These are phyloP conservation scores for Podospora sp. DNA, from an alignment of 495 filamentous ascomycete species.

Conservation along the genomic window DNA sequence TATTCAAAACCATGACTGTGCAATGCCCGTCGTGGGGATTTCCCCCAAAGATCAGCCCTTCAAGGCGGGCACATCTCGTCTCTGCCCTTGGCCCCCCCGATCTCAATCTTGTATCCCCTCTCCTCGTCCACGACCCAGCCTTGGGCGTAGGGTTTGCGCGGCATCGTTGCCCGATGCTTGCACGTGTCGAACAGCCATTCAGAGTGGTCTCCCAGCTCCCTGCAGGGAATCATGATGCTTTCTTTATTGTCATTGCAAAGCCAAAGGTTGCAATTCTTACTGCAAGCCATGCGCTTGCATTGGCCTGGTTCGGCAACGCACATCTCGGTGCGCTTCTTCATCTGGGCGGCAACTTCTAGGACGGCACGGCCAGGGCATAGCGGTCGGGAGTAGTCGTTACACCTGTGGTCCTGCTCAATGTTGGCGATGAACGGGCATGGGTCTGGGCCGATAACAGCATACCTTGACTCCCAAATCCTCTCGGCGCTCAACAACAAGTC, in stretches of 20 bases:
- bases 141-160: not conserved
- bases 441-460: too few relatives aligned
- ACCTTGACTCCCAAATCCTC: not conserved
- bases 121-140: not conserved
- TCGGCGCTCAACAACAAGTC: not conserved
- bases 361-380: not conserved
- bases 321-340: not conserved
- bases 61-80: not conserved
- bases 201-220: not conserved
- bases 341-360: not conserved
- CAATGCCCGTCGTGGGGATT: not conserved
- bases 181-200: not conserved
- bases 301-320: not conserved
- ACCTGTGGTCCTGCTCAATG: too few relatives aligned
- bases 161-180: not conserved
- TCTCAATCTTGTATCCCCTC: not conserved
- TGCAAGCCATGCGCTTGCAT: not conserved
- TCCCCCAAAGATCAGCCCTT: not conserved
- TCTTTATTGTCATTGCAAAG: not conserved
- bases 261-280: not conserved
- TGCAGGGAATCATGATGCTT: not conserved
- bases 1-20: not conserved
- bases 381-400: not conserved
- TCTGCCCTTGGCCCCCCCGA: not conserved
- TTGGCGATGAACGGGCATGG: too few relatives aligned